phyloP scores from a whole-genome alignment of 768 basidiomycete species.

The Podaxis sp. region DNA sequence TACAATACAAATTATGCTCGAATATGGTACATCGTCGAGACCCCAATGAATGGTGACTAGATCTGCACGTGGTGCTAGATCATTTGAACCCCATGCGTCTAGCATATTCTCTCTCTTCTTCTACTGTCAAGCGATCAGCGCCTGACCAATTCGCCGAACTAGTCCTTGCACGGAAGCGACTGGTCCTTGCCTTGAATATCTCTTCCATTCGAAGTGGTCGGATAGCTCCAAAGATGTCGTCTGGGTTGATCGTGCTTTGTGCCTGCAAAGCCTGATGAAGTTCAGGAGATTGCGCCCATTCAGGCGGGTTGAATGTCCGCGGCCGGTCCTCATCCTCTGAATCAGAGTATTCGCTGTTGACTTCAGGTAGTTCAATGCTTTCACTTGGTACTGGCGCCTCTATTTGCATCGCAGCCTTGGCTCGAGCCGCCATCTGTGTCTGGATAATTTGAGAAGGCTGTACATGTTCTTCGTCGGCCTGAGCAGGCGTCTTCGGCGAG shows the following conservation, averaged over 20 bases:
- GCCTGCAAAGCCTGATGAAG: constrained; percentile 74
- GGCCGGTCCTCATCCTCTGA: constrained; percentile 88
- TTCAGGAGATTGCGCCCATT: constrained; percentile 92
- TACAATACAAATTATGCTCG: not conserved
- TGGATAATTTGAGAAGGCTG: constrained; percentile 67
- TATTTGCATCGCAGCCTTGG: constrained; percentile 55
- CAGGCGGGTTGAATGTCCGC: constrained; percentile 71
- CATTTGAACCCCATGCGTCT: constrained; percentile 84
- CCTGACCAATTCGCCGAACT: constrained; percentile 97
- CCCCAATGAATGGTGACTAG: not conserved
- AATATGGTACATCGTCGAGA: not conserved
- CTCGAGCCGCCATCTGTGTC: constrained; percentile 69
- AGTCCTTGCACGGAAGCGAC: constrained; percentile 83
- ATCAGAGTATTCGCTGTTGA: constrained; percentile 95
- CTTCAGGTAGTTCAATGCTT: constrained; percentile 90
- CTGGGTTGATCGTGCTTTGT: constrained; percentile 87
- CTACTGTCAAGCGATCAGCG: constrained; percentile 79
- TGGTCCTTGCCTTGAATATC: constrained; percentile 77
- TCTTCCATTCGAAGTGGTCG: constrained; percentile 90
- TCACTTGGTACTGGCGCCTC: constrained; percentile 62
- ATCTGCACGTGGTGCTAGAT: not conserved
- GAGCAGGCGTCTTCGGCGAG: constrained; percentile 25
- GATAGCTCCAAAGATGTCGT: constrained; percentile 90
- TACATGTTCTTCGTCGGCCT: constrained; percentile 48
- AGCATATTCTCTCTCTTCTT: constrained; percentile 88